A percentile compares a stretch with the other conserved stretches of the same genome.
Evolutionary conservation across 805 yeast genomes (phyloP).

Genomic region (Myxozyma geophila): DNA sequence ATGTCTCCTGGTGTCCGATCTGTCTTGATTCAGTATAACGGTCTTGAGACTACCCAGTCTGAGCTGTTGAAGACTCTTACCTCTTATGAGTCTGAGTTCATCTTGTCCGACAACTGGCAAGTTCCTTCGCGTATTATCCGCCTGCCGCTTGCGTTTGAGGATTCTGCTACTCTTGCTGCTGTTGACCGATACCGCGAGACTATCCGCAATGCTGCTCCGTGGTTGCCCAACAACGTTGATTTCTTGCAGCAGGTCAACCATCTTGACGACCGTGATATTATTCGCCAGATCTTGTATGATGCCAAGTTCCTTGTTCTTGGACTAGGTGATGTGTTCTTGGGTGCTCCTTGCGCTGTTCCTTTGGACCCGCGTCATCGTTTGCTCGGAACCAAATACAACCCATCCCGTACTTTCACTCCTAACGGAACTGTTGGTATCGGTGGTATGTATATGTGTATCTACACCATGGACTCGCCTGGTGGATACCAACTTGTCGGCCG

Average conservation of each 20-base stretch:
- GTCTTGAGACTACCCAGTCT: slow-evolving; percentile 62
- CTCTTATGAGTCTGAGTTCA: slow-evolving; percentile 75
- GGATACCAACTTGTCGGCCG: slow-evolving; percentile 97
- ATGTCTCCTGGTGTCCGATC: slow-evolving; percentile 98
- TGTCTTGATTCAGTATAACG: slow-evolving; percentile 84
- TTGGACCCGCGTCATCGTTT: slow-evolving; percentile 94
- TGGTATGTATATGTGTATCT: slow-evolving; percentile 98
- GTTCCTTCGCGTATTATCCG: slow-evolving; percentile 81
- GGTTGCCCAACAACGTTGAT: slow-evolving; percentile 98
- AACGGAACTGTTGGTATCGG: slow-evolving; percentile 98
- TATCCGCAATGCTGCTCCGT: slow-evolving; percentile 89
- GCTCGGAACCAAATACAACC: slow-evolving; percentile 92
- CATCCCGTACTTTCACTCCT: slow-evolving; percentile 94
- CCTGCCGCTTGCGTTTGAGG: slow-evolving; percentile 97
- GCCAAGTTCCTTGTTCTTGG: slow-evolving; percentile 94
- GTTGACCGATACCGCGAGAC: slow-evolving; percentile 92
- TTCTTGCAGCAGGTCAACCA: slow-evolving; percentile 90
- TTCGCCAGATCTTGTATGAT: slow-evolving; percentile 80
- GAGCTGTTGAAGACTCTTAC: slow-evolving; percentile 65
- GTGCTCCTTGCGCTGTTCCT: slow-evolving; percentile 99
- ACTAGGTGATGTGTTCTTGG: slow-evolving; percentile 94
- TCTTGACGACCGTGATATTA: slow-evolving; percentile 66
- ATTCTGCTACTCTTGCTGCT: slow-evolving; percentile 82
- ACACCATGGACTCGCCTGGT: slow-evolving; percentile 98
- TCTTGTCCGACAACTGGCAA: slow-evolving; percentile 78